Evolutionary conservation across 2,329 filamentous ascomycete species (phyloP), one percentile per base, ranked within the genome.

Genomic region (Calonectria leucothoes): DNA sequence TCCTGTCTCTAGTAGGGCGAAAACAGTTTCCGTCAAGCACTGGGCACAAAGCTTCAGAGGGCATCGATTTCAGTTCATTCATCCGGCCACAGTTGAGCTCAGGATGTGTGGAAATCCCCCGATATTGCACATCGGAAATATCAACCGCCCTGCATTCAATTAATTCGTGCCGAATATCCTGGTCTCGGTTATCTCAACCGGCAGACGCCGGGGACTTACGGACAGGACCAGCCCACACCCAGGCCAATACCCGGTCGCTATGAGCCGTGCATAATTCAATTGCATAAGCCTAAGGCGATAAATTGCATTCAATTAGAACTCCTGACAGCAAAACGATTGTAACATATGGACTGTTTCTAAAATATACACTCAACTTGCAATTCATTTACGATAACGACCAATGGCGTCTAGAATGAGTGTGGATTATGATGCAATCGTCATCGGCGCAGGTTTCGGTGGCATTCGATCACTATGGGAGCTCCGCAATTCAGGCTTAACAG

Each of bases 391-490:
- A 31, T 5, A 7, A 37, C 6, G 37, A 25, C 20, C 45, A 42
- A 69, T 69, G 27, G 15, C 15, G 37, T 63, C 66, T 5, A 55
- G 63, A 20, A 33, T 51, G 6, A 25, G 12, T 23, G 10, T 31
- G 17, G 35, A 73, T 23, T 71, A 49, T 35, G 71, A 74, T 39
- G 59, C 70, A 35, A 49, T 77, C 33, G 55, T 77, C 5, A 20
- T 77, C 7, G 75, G 75, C 5, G 71, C 55, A 31, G 75, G 75
- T 25, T 77, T 77, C n/a, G 59, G 75, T 39, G 73, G 75, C 1
- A 71, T 73, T 37, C 45, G 57, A 10, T 39, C 42, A 5, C 67
- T 77, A 6, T 69, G 67, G 59, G 67, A 74, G 37, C 65, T 77
- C 1, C 23, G 31, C 4, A 42, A 73, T 6, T 27, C 67, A 5